These are phyloP conservation scores for Naganishia sp. DNA, from an alignment of 1,284 basidiomycete genomes.

Conservation along the genomic window DNA sequence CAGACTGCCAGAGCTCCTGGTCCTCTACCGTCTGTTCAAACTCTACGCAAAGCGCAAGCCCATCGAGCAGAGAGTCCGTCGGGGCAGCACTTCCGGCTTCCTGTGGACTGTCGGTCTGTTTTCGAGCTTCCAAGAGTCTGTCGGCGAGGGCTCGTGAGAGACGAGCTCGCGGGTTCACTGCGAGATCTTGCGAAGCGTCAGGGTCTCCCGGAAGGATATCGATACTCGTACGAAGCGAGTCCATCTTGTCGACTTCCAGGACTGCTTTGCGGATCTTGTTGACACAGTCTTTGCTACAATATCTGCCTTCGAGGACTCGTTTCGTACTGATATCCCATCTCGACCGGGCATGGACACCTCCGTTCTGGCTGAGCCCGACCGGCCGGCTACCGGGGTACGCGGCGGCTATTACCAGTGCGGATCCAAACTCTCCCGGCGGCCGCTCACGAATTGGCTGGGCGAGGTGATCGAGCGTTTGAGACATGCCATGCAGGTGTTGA, in stretches of 20 bases:
- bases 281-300: background rate
- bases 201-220: background rate
- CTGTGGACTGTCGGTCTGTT: background rate
- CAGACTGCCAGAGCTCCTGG: constrained; percentile 6
- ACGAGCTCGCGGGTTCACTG: background rate
- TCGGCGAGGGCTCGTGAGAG: background rate
- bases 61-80: background rate
- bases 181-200: background rate
- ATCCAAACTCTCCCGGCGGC: background rate
- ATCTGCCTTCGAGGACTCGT: background rate
- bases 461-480: constrained; percentile 16
- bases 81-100: background rate
- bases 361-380: background rate
- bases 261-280: background rate
- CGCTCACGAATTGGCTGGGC: background rate
- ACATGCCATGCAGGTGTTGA: constrained; percentile 10
- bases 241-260: background rate
- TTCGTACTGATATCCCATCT: background rate
- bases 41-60: constrained; percentile 14
- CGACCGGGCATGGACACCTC: background rate
- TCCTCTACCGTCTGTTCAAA: constrained; percentile 26
- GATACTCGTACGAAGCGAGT: constrained; percentile 9
- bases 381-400: background rate
- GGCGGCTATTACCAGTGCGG: background rate
- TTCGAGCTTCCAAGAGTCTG: background rate